Evolutionary conservation across 805 yeast genomes (phyloP), one percentile per base, ranked within the genome.

Genomic region (Saccharomycopsis sp.): DNA sequence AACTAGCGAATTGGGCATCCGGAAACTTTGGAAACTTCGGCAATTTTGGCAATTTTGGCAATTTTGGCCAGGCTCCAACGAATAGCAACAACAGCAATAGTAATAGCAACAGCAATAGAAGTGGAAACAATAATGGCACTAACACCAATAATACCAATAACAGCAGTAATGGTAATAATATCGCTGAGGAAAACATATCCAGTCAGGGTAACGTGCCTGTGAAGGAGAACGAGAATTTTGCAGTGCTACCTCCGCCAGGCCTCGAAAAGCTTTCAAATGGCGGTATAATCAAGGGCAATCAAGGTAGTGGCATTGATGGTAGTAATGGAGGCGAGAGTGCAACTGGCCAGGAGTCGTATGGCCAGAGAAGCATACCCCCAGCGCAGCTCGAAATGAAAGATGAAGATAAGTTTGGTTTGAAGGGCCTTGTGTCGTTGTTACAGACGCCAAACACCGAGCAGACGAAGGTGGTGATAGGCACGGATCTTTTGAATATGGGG

Each of bases 381-480:
- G 56, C 44, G 42, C 34, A 38, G 15, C 7, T 15, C 2, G 22
- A 66, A 20, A 55, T 66, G 53, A 67, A 69, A 3, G 86, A 82
- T 29, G 76, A 82, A 72, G 86, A 81, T 58, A 78, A 75, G 66
- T 89, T 77, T 69, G 96, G 96, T 1, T 70, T 90, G 57, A 77
- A 78, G 58, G 92, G 91, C 0, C 72, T 89, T 47, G 64, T 80
- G 15, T 76, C 84, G 17, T 74, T 88, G 19, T 75, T 87, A 53
- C 79, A 78, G 57, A 80, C 82, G 79, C 89, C 85, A 56, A 79
- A 80, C 60, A 77, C 71, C 41, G 93, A 86, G 59, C 79, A 82
- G 60, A 80, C 83, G 9, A 78, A 82, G 20, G 81, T 86, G 54
- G 87, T 92, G 3, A 75, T 87, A 58, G 96, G 96, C 8, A 83